These are phyloP conservation scores for Globisporangium acanthophoron DNA, from an alignment of 352 stramenopile species.

Conservation along the genomic window DNA sequence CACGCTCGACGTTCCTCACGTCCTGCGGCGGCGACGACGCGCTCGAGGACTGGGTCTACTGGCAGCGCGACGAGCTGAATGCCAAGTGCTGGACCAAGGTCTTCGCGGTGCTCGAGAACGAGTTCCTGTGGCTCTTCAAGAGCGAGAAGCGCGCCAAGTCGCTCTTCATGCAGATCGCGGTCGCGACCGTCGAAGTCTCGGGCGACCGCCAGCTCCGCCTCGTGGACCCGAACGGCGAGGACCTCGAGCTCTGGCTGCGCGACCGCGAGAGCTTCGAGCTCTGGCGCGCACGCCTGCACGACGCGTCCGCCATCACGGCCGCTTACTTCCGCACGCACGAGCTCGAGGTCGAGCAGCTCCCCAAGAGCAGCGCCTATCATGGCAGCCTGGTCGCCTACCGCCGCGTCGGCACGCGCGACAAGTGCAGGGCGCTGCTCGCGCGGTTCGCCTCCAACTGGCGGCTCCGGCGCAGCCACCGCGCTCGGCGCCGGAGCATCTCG, in stretches of 20 bases:
- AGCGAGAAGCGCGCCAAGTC: constrained; percentile 44
- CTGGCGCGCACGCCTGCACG: constrained; percentile 55
- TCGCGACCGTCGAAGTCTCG: constrained; percentile 59
- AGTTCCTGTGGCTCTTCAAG: constrained; percentile 81
- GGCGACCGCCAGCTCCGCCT: constrained; percentile 59
- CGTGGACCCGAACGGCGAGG: constrained; percentile 69
- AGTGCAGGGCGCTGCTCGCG: constrained; percentile 39
- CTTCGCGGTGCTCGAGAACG: constrained; percentile 70
- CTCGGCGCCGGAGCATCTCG: background rate
- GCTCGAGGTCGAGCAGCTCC: constrained; percentile 49
- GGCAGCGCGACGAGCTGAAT: constrained; percentile 67
- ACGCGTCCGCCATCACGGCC: constrained; percentile 49
- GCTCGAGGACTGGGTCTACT: constrained; percentile 82
- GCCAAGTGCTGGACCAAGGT: constrained; percentile 77
- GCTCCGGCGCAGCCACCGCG: constrained; percentile 14
- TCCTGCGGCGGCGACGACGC: constrained; percentile 27
- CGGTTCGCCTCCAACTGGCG: constrained; percentile 37
- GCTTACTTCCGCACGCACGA: constrained; percentile 60
- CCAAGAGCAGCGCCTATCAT: constrained; percentile 54
- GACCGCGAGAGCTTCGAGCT: constrained; percentile 38
- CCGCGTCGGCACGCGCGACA: constrained; percentile 37
- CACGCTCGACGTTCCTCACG: constrained; percentile 44
- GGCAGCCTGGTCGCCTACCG: constrained; percentile 66
- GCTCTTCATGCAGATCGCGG: constrained; percentile 73
- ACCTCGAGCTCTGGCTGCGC: constrained; percentile 71